Percentiles rank a stretch among this genome's conserved stretches.
Evolutionary conservation across 2,329 filamentous ascomycete species (phyloP).

Genomic region (Colletotrichum tropicale): DNA sequence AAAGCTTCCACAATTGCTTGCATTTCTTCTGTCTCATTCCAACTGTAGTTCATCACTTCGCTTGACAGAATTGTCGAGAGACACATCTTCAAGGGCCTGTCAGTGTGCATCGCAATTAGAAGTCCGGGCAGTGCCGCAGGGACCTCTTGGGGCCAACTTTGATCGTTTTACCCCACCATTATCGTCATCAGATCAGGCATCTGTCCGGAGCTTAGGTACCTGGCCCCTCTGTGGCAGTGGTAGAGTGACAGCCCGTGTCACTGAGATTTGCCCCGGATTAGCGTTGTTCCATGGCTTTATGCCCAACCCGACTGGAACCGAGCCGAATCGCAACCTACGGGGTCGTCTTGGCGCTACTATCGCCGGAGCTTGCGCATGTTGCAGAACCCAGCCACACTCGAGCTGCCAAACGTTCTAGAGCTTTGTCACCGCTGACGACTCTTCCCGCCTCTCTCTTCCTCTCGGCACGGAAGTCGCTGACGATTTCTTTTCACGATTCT

Average conservation of each 20-base stretch:
- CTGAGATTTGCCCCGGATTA: conserved; percentile 11
- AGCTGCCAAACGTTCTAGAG: conserved; percentile 10
- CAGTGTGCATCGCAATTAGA: not conserved
- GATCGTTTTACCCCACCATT: conserved; percentile 15
- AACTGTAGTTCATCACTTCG: not conserved
- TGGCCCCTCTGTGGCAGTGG: not conserved
- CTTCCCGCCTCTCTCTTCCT: conserved; percentile 12
- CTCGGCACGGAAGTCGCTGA: conserved; percentile 12
- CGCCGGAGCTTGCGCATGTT: conserved; percentile 21
- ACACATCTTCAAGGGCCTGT: not conserved
- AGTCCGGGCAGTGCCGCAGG: not conserved
- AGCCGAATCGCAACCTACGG: conserved; percentile 3
- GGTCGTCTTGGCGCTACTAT: conserved; percentile 13
- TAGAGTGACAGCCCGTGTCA: not conserved
- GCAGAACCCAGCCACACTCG: conserved; percentile 21
- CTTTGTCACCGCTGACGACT: conserved; percentile 23
- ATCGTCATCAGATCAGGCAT: conserved; percentile 10
- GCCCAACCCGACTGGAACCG: conserved; percentile 3
- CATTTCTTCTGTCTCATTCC: not conserved
- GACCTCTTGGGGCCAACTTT: not conserved
- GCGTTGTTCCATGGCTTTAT: conserved; percentile 13
- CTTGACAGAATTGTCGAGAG: not conserved
- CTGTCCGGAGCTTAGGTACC: not conserved
- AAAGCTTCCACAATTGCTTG: not conserved
- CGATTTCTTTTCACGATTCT: not conserved